These are phyloP conservation scores for Grammothele lineata DNA, from an alignment of 768 basidiomycete species.

Conservation along the genomic window DNA sequence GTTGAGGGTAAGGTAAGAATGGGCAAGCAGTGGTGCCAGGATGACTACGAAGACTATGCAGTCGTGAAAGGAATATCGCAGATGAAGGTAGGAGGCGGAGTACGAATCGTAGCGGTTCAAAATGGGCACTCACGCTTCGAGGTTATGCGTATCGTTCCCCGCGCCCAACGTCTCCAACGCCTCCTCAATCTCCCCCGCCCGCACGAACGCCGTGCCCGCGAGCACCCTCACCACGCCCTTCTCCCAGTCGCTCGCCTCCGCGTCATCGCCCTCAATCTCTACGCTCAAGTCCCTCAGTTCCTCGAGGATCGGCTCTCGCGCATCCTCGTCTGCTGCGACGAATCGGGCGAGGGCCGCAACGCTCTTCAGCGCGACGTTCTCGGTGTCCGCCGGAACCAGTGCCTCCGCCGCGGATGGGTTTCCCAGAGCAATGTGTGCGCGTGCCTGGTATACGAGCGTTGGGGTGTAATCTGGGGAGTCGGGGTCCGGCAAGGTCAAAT, in stretches of 20 bases:
- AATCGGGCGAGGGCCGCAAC: constrained; percentile 72
- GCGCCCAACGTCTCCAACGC: constrained; percentile 83
- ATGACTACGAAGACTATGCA: not conserved
- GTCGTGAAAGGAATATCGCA: not conserved
- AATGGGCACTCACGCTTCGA: constrained; percentile 72
- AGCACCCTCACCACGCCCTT: constrained; percentile 73
- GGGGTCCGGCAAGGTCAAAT: constrained; percentile 51
- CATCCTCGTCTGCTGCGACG: constrained; percentile 34
- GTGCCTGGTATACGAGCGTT: constrained; percentile 71
- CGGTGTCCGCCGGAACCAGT: constrained; percentile 52
- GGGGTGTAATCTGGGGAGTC: constrained; percentile 61
- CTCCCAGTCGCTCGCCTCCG: constrained; percentile 60
- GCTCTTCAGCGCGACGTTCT: constrained; percentile 68
- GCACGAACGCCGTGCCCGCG: constrained; percentile 83
- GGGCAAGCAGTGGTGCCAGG: not conserved
- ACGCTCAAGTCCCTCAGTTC: constrained; percentile 81
- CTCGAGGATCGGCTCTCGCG: constrained; percentile 62
- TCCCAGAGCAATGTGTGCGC: constrained; percentile 69
- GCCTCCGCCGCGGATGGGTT: constrained; percentile 52
- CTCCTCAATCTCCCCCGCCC: constrained; percentile 86
- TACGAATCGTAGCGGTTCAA: constrained; percentile 1
- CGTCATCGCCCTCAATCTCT: constrained; percentile 81
- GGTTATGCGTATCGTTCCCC: constrained; percentile 62
- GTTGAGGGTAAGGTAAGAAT: no score
- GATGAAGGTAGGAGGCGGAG: constrained; percentile 1